Base-by-base conservation (phyloP, 345 rosid genomes). In the Lepidium didymum region DNA sequence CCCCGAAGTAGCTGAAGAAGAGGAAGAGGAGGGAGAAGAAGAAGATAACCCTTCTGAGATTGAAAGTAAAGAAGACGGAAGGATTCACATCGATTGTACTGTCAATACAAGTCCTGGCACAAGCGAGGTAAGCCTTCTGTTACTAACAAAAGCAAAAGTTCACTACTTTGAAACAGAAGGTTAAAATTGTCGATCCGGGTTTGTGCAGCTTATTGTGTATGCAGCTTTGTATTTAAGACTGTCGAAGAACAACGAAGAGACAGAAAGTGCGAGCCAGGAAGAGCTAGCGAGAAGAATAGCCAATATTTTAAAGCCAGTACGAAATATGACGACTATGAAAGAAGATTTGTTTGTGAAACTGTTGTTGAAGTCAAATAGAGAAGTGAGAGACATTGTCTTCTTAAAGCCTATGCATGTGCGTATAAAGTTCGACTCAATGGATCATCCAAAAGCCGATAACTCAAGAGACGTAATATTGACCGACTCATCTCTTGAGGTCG, bases 71-170 rank as follows among this genome's bases (percentile, higher is more conserved):
- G 76, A 72, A 60, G 90, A 89, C 44, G 62, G 73, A 4, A 78
- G 74, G 64, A 68, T 81, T 60, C 76, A 70, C 67, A 83, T 94
- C n/a, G 64, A 82, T 73, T 86, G 89, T 69, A 70, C 75, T 52
- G 82, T 91, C 56, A 85, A 85, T 70, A 78, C 87, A 15, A 87
- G 96, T 78, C 96, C 97, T 42, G 99, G 96, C 49, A 70, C 87
- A 51, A 81, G 97, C 50, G 97, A 94, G 91, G 99, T 94, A 86
- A 10, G 62, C 45, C 53, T 49, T 67, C 62, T 11, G 23, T 56
- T 41, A 31, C 25, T 13, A 33, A 38, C 2, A 41, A 33, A 16
- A 61, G 62, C 62, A 42, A 36, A 42, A 13, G 8, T 12, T 43
- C 54, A 27, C 43, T 10, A 14, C 13, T 25, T 51, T 6, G 5